Evolutionary conservation across 2,329 filamentous ascomycete genomes (phyloP), one percentile per base, ranked within the genome.

Genomic region (Diaporthe australafricana): DNA sequence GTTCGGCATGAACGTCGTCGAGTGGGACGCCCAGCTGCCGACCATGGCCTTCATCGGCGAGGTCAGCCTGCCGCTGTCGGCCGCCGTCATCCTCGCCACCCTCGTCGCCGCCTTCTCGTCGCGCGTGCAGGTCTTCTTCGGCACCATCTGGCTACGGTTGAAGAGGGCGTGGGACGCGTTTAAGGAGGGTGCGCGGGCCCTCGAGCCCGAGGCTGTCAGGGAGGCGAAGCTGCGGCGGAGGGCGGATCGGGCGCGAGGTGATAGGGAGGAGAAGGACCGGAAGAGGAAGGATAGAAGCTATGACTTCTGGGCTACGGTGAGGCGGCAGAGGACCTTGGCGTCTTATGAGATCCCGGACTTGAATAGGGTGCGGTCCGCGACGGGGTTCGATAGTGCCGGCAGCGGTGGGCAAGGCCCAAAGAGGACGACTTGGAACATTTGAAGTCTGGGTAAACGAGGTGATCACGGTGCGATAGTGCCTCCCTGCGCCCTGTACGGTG

Each of bases 1-100:
- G 0, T 92, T 92, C 69, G 89, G 90, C 68, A 91, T 92, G 86
- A 92, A 92, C 75, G 89, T 88, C 3, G 81, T 79, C 5, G 89
- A 91, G 78, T 91, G 89, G 89, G 86, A 83, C 2, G 81, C 81
- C 20, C 81, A 86, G 27, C 83, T 87, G 14, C 79, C 85, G 1
- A 79, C 81, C 3, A 79, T 89, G 9, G 75, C 73, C 17, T 80
- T 81, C 4, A 87, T 89, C 27, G 87, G 87, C 2, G 75, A 79
- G 45, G 83, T 89, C 62, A 82, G 87, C 4, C 80, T 86, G 55
- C 89, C 84, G 50, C 80, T 81, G 8, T 90, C 85, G 48, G 81
- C 79, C n/a, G 52, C 83, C 1, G 76, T 91, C 11, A 87, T 91
- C 50, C 75, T 81, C 1, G 75, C 83, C 0, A 86, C 88, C 0